These are phyloP conservation scores for Mycena pura DNA, from an alignment of 768 basidiomycete genomes.

Conservation along the genomic window DNA sequence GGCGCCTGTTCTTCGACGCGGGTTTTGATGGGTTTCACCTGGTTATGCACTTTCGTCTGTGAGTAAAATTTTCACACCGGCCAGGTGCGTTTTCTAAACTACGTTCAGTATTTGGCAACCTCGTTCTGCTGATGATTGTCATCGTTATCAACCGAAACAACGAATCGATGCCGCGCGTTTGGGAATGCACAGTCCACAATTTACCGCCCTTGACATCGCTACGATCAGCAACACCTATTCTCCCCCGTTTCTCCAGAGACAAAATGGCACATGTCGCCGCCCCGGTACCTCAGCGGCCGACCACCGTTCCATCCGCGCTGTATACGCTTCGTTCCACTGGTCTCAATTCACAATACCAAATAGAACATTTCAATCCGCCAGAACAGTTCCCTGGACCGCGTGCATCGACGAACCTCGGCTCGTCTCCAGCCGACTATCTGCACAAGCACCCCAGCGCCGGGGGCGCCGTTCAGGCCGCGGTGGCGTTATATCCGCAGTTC, in stretches of 20 bases:
- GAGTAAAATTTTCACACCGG: not conserved
- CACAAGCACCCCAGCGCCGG: conserved; percentile 13
- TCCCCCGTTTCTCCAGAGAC: conserved; percentile 19
- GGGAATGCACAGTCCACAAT: conserved; percentile 24
- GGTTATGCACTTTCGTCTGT: conserved; percentile 55
- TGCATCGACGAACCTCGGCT: conserved; percentile 9
- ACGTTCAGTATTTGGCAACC: conserved; percentile 21
- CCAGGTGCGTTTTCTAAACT: not conserved
- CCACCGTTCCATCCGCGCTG: conserved; percentile 12
- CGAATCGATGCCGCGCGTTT: conserved; percentile 21
- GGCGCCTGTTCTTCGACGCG: conserved; percentile 58
- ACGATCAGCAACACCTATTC: not conserved
- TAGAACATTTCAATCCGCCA: conserved; percentile 25
- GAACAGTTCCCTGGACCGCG: not conserved
- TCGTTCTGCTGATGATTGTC: conserved; percentile 16
- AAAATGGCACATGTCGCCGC: conserved; percentile 14
- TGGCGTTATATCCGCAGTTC: conserved; percentile 24
- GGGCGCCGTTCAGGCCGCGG: conserved; percentile 13
- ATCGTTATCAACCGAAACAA: conserved; percentile 16
- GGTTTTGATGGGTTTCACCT: conserved; percentile 66
- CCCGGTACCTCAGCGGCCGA: conserved; percentile 15
- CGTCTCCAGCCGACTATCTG: conserved; percentile 14
- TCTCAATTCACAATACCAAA: conserved; percentile 22
- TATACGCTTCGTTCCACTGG: conserved; percentile 20
- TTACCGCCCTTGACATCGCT: conserved; percentile 18